Evolutionary conservation across 2,329 filamentous ascomycete species (phyloP), one percentile per base, ranked within the genome.

Genomic region (Truncatella angustata): DNA sequence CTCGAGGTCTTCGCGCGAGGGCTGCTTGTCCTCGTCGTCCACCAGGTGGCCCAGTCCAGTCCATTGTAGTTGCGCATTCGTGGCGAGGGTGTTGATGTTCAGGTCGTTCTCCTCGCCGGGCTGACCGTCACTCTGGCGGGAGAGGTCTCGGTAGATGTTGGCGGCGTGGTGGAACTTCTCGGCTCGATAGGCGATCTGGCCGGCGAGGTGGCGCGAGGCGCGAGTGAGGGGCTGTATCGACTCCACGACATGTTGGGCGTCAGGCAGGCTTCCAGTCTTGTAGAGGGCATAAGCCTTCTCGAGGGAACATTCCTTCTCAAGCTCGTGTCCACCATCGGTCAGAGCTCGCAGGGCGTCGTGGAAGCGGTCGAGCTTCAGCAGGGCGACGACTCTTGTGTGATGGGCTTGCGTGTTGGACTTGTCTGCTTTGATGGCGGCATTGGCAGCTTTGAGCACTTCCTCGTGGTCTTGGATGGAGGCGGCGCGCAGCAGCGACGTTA

Each of bases 241-340:
- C 14, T 70, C 61, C 16, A 80, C 63, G 14, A 73, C 56, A 2
- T 65, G 68, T 23, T 80, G 77, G 18, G 90, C 89, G 52, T 86
- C 85, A 18, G 79, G 73, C 1, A 90, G 78, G 57, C 84, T 78
- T 21, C 88, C 88, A 0, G 82, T 80, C 73, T 92, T 94, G 73
- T 94, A 95, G 18, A 92, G 78, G n/a, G 88, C 86, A 73, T 95
- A 95, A 2, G 87, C 82, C 66, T 86, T 86, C 68, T 92, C 90
- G 39, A 92, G 76, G 14, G 72, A 64, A 58, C 86, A 89, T 52
- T 72, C 71, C 35, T 80, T 73, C 64, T 85, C 81, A 52, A 92
- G 71, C 57, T 73, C 75, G 53, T 80, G 74, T 45, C 84, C 84
- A 16, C 77, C 84, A 32, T 85, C 81, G 54, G 85, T 80, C 54